Evolutionary conservation across 495 filamentous ascomycete genomes (phyloP), one percentile per base, ranked within the genome.

Genomic region (Tuber calosporum): DNA sequence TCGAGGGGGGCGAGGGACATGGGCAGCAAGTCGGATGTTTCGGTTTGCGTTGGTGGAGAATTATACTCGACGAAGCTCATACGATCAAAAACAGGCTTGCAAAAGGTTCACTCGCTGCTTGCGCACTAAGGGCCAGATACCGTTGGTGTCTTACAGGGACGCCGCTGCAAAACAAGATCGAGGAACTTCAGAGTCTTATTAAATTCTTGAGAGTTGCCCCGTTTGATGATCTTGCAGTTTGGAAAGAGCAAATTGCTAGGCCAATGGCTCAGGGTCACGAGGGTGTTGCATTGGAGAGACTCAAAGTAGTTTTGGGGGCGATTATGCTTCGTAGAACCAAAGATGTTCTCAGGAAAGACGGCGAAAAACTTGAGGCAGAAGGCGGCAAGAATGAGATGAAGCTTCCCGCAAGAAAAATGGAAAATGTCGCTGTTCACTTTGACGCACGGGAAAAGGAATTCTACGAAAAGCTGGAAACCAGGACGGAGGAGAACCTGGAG

Each of bases 321-420:
- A 94, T 97, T 83, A 98, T 98, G 96, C 94, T 98, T 83, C 89
- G 95, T 17, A 89, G 95, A 42, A 97, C 93, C 30, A 99, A 99
- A 83, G 95, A 97, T 69, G 90, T 98, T 19, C 83, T 99, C 69
- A 97, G 93, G 82, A 85, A 92, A 74, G 91, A 91, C 70, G 86
- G 89, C 39, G 92, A 91, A 90, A 90, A 79, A 79, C 83, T 17
- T 84, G 86, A 75, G 83, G 82, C 69, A 83, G 84, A 84, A 69
- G 86, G 84, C 13, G 85, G 85, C 39, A 82, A 85, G 70, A 80
- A 84, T 42, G 87, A 85, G 72, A 87, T 86, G 71, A 91, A 91
- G 82, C 92, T 97, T 76, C 91, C 90, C 1, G 91, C 92, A 78
- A 89, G 95, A 78, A 94, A 92, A 79, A 90, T 99, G 30, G 89